Evolutionary conservation across 2,329 filamentous ascomycete species (phyloP).

Genomic region (Nannizziopsis arthrosporioides): DNA sequence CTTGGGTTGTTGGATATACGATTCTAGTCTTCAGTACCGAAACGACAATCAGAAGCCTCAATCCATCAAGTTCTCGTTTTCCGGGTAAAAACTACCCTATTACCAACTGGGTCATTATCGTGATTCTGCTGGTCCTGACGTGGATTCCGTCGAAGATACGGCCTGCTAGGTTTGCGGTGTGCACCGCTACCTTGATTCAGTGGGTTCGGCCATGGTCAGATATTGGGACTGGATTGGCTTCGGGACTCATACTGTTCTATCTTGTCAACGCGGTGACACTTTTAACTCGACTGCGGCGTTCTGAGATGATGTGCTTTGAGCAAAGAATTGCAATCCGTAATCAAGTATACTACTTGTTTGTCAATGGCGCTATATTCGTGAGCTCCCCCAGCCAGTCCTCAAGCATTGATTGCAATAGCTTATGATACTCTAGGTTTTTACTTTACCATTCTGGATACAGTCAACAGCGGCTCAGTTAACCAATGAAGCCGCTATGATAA

Average conservation of each 20-base stretch:
- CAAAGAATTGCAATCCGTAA: constrained; percentile 19
- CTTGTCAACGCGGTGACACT: constrained; percentile 15
- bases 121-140: constrained; percentile 14
- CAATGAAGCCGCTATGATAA: constrained; percentile 16
- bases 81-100: constrained; percentile 15
- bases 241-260: constrained; percentile 15
- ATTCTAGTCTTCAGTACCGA: constrained; percentile 19
- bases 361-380: constrained; percentile 18
- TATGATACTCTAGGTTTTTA: constrained; percentile 13
- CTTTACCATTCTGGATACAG: constrained; percentile 19
- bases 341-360: constrained; percentile 20
- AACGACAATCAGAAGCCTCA: constrained; percentile 16
- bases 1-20: constrained; percentile 20
- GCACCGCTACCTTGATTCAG: constrained; percentile 15
- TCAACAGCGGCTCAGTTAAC: constrained; percentile 3
- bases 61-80: not conserved
- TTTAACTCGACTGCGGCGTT: constrained; percentile 15
- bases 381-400: constrained; percentile 6
- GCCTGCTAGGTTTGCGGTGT: constrained; percentile 12
- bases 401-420: not conserved
- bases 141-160: constrained; percentile 18
- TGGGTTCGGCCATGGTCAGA: constrained; percentile 18
- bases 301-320: constrained; percentile 14
- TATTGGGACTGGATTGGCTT: constrained; percentile 16
- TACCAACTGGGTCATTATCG: constrained; percentile 15